A percentile compares a stretch with the other conserved stretches of the same genome.
phyloP scores from a whole-genome alignment of 1,284 basidiomycete species.

The Golubevia sp. region DNA sequence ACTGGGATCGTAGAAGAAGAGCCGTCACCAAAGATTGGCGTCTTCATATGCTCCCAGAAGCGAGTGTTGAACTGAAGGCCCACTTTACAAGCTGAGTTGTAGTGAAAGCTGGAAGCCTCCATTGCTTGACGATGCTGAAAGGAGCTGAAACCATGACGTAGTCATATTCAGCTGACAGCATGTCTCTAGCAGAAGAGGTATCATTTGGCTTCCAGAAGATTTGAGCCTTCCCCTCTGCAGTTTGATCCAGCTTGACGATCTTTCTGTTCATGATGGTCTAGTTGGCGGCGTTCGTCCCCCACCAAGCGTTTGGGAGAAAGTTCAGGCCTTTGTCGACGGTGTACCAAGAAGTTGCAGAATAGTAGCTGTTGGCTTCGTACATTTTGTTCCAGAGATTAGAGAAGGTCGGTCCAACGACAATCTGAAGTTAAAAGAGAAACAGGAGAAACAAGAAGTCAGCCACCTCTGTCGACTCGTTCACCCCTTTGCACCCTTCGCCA shows the following conservation, averaged over 20 bases:
- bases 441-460: too few species aligned
- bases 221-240: too few species aligned
- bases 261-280: not conserved
- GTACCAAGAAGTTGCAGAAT: slow-evolving; percentile 6
- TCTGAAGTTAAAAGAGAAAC: too few species aligned
- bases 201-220: too few species aligned
- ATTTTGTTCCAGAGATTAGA: too few species aligned
- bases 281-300: not conserved
- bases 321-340: slow-evolving; percentile 5
- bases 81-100: slow-evolving; percentile 7
- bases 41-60: slow-evolving; percentile 7
- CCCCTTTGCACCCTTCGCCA: too few species aligned
- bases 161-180: slow-evolving; percentile 5
- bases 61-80: slow-evolving; percentile 4
- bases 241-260: not conserved
- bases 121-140: slow-evolving; percentile 4
- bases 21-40: slow-evolving; percentile 10
- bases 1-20: not conserved
- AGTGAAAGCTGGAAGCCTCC: not conserved
- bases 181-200: too few species aligned
- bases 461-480: too few species aligned
- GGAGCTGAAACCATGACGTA: slow-evolving; percentile 7
- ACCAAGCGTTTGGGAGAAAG: not conserved
- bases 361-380: too few species aligned
- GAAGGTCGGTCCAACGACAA: too few species aligned